Evolutionary conservation across 257 asterid genomes (phyloP), one percentile per base, ranked within the genome.

Genomic region (Nicotiana otophora): DNA sequence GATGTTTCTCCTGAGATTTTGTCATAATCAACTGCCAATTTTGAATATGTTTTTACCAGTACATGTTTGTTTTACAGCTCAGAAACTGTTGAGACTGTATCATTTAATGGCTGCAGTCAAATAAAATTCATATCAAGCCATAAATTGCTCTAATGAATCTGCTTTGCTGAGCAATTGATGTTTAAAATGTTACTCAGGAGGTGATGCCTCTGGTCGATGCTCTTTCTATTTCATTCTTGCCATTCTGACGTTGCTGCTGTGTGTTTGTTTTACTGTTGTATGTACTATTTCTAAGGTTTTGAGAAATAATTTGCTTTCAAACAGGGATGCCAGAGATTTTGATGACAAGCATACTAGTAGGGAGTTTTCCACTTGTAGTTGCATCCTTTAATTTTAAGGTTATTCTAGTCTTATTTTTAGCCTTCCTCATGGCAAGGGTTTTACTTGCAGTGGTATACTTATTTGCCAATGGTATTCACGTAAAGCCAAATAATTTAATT

Each of bases 21-120:
- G 5, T 78, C 34, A 57, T 34, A 60, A 78, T 60, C 82, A 60
- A 60, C 79, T 42, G 80, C 16, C 80, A 74, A 74, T 51, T 48
- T 74, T 74, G 16, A 74, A 0, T 7, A 51, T 33, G 14, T 42
- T 31, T 15, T 65, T 30, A 31, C 48, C 31, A 61, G 80, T 74
- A 39, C 62, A 74, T 4, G 42, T 74, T 74, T 53, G 19, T 53
- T 53, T 31, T 74, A 48, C 62, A 23, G 61, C 60, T 72, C 60
- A 5, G 34, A 23, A 72, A 46, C 60, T 46, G 20, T 26, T 46
- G 36, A 69, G 77, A 72, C 58, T 36, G 16, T 69, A 39, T 0
- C 78, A 42, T 72, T 10, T 14, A 72, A 42, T 70, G 6, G 78
- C 78, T 1, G 31, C 20, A 11, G 36, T 72, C 36, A 72, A 14